Evolutionary conservation across 2,329 filamentous ascomycete genomes (phyloP), one percentile per base, ranked within the genome.

Genomic region (Elsinoe fawcettii): DNA sequence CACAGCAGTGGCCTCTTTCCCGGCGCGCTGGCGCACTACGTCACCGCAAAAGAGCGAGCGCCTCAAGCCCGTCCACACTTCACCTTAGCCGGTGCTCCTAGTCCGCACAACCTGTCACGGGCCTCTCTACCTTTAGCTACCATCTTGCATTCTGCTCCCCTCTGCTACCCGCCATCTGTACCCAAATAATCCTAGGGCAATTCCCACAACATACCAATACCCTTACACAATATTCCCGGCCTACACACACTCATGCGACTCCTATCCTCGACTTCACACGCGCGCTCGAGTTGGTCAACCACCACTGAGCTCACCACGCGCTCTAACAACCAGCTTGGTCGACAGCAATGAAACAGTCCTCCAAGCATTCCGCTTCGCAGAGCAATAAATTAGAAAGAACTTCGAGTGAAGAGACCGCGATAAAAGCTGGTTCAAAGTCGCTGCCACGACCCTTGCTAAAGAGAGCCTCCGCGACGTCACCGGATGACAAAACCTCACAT

Each of bases 401-500:
- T 14, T 32, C 46, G 8, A 51, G 46, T 22, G 46, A 51, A 51
- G 46, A 34, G 27, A 32, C 46, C n/a, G 25, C 46, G 23, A 12
- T 9, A 14, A 51, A n/a, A 32, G 20, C 49, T 12, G 49, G 20
- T 34, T 3, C 18, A 11, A 53, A 22, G 22, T 14, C 32, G 20
- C 34, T 36, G 22, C 32, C 20, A 30, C 39, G 54, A 27, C 54
- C 54, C 5, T 36, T 25, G 27, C 41, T 56, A 2, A 56, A 56
- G 43, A n/a, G 54, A 16, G 30, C 41, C 18, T 20, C 41, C 14
- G 54, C 54, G 18, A 56, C 39, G 30, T 56, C 54, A 46, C 54
- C 54, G 20, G 41, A 36, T 11, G 32, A 53, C 18, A 23, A 53
- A 34, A n/a, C 34, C 9, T 37, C 30, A 36, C 34, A 36, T 39